Percentiles rank a stretch among this genome's conserved stretches.
These are phyloP conservation scores for Yarrowia divulgata DNA, from an alignment of 805 yeast genomes.

Conservation along the genomic window DNA sequence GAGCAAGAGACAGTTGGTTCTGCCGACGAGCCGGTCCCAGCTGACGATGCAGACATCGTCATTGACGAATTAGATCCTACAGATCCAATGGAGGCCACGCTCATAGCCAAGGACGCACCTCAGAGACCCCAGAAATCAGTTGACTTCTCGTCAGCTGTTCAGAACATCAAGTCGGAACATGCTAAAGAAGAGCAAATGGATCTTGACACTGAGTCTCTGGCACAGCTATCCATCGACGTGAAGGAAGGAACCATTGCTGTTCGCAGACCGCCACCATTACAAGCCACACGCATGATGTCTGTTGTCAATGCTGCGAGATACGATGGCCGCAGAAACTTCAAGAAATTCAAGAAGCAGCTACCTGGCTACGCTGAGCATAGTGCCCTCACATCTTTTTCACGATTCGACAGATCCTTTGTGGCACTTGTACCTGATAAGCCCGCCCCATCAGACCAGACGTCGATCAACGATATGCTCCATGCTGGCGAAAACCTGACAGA, in stretches of 20 bases:
- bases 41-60: background rate
- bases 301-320: constrained; percentile 18
- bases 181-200: constrained; percentile 17
- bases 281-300: constrained; percentile 32
- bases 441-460: background rate
- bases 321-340: constrained; percentile 32
- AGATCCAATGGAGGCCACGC: background rate
- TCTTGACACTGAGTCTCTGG: background rate
- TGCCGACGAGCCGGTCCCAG: background rate
- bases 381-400: background rate
- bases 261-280: constrained; percentile 14
- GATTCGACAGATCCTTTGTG: constrained; percentile 20
- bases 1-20: background rate
- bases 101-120: background rate
- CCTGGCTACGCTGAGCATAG: constrained; percentile 3
- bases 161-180: constrained; percentile 4
- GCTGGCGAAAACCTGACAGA: constrained; percentile 19
- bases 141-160: constrained; percentile 15
- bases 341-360: constrained; percentile 14
- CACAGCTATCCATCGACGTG: constrained; percentile 3
- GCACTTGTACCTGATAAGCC: constrained; percentile 14
- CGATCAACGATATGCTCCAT: constrained; percentile 17
- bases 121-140: background rate
- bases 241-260: constrained; percentile 24
- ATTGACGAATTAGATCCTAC: background rate